Evolutionary conservation across 495 filamentous ascomycete genomes (phyloP).

Genomic region (Neurospora sp.): DNA sequence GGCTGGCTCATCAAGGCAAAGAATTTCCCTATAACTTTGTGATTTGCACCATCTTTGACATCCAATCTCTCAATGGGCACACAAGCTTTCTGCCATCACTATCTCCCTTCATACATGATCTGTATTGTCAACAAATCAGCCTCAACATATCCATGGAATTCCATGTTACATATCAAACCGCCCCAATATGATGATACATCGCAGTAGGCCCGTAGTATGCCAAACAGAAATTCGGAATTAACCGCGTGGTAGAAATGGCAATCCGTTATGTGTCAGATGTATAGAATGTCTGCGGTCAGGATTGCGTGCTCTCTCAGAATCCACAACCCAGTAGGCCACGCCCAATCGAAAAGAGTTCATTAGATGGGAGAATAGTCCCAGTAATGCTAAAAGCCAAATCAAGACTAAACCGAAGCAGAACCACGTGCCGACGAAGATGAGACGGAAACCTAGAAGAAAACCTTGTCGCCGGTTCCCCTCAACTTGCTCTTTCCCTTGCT

Average conservation of each 20-base stretch:
- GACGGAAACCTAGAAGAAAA: constrained; percentile 46
- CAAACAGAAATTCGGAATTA: neutral
- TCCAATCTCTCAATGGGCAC: neutral
- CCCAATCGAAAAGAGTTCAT: neutral
- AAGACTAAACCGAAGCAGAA: constrained; percentile 10
- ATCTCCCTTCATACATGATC: neutral
- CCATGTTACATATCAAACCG: neutral
- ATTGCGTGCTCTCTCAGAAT: neutral
- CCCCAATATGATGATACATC: neutral
- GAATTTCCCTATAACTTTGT: neutral
- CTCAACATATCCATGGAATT: neutral
- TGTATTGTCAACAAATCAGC: neutral
- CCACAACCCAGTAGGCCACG: neutral
- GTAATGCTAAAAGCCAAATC: neutral
- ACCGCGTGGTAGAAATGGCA: neutral
- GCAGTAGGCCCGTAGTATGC: neutral
- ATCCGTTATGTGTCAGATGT: neutral
- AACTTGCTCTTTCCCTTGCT: constrained; percentile 79
- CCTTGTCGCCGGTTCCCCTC: constrained; percentile 57
- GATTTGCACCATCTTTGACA: neutral
- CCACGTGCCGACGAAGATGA: neutral
- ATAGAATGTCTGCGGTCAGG: neutral
- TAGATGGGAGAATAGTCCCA: neutral
- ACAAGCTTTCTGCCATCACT: neutral
- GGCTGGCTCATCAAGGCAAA: neutral